Conservation (phyloP, 257 asterid genomes). For the Schizonepeta tenuifolia region DNA sequence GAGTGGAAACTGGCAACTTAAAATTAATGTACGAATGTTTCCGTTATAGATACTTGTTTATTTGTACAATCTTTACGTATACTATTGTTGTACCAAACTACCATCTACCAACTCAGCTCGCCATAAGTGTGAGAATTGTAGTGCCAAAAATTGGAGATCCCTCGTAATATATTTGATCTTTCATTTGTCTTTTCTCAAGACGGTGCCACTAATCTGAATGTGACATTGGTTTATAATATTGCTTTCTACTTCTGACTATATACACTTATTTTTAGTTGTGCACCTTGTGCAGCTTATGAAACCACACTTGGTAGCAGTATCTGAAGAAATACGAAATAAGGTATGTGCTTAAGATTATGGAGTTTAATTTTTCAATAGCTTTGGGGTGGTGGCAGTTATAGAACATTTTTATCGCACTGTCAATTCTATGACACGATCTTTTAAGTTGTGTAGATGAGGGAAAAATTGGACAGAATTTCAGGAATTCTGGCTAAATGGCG, state of each 20-base stretch:
- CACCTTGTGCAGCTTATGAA: constrained; percentile 69
- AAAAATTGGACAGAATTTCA: too few relatives aligned
- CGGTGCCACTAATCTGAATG: constrained; percentile 16
- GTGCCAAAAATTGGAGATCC: neutral
- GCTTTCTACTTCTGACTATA: constrained; percentile 18
- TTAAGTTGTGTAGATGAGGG: too few relatives aligned
- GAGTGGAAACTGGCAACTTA: neutral
- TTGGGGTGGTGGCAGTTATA: too few relatives aligned
- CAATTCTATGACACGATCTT: too few relatives aligned
- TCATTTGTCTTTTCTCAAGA: constrained; percentile 7
- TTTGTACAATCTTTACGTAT: constrained; percentile 7
- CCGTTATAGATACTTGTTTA: constrained; percentile 14
- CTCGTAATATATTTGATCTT: constrained; percentile 2
- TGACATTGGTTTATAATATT: constrained; percentile 1
- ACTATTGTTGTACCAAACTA: neutral
- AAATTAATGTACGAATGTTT: neutral
- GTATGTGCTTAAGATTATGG: constrained; percentile 45
- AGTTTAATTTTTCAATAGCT: too few relatives aligned
- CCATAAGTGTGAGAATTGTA: neutral
- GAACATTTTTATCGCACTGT: too few relatives aligned
- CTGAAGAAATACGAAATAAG: constrained; percentile 72
- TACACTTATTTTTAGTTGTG: constrained; percentile 31
- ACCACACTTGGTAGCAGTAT: constrained; percentile 72
- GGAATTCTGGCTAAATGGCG: too few relatives aligned
- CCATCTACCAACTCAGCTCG: neutral